Percentiles rank a stretch among this genome's conserved stretches.
Evolutionary conservation across 2,329 filamentous ascomycete species (phyloP).

Genomic region (Paecilomyces variotii): DNA sequence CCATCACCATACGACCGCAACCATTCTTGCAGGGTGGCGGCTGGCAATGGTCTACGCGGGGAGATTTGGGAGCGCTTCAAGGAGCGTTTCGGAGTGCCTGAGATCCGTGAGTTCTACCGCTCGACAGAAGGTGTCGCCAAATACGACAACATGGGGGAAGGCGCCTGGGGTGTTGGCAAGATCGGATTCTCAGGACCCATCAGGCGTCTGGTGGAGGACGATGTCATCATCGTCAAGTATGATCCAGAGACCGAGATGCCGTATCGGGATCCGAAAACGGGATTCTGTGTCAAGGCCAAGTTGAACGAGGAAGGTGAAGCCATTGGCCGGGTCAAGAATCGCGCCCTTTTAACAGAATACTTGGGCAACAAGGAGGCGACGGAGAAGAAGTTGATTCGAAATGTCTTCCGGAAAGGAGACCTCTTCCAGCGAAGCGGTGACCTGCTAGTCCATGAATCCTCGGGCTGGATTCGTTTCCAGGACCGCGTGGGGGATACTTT

Average conservation of each 20-base stretch:
- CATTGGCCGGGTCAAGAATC: conserved; percentile 36
- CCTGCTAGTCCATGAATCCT: conserved; percentile 32
- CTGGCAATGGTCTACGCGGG: conserved; percentile 41
- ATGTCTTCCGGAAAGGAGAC: conserved; percentile 41
- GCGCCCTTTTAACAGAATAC: conserved; percentile 35
- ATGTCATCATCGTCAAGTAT: conserved; percentile 36
- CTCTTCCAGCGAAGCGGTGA: conserved; percentile 40
- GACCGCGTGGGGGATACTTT: conserved; percentile 50
- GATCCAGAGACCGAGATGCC: conserved; percentile 35
- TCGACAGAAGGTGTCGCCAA: conserved; percentile 41
- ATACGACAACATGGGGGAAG: conserved; percentile 37
- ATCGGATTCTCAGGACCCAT: conserved; percentile 38
- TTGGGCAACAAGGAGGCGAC: conserved; percentile 35
- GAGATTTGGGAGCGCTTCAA: conserved; percentile 48
- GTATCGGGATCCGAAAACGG: conserved; percentile 36
- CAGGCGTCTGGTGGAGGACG: conserved; percentile 31
- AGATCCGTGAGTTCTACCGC: conserved; percentile 43
- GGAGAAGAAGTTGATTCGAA: conserved; percentile 35
- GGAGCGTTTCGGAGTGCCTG: conserved; percentile 42
- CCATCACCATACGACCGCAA: conserved; percentile 37
- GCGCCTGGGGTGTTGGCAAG: conserved; percentile 36
- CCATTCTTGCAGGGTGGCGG: conserved; percentile 38
- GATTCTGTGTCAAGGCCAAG: conserved; percentile 32
- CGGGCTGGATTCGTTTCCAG: conserved; percentile 39
- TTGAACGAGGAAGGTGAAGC: conserved; percentile 38